Evolutionary conservation across 2,329 filamentous ascomycete genomes (phyloP).

Genomic region (Phyllosticta capitalensis): DNA sequence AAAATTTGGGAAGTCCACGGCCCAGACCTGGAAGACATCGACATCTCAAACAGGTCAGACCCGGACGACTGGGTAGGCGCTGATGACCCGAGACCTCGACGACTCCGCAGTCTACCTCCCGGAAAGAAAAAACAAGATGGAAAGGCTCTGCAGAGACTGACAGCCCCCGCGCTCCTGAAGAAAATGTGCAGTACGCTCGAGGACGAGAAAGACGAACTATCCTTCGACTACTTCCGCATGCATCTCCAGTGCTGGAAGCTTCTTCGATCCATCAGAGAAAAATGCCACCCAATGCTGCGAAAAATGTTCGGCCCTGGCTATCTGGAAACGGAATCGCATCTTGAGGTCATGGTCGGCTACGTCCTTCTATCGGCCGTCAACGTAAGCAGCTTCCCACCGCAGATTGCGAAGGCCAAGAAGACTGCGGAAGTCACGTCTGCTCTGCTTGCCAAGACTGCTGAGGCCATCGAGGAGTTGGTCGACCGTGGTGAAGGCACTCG

Average conservation of each 20-base stretch:
- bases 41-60: too few species aligned
- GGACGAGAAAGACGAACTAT: slow-evolving; percentile 28
- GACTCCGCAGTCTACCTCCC: too few species aligned
- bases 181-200: slow-evolving; percentile 27
- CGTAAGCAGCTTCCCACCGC: too few species aligned
- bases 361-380: slow-evolving; percentile 26
- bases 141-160: slow-evolving; percentile 5
- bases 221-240: slow-evolving; percentile 34
- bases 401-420: too few species aligned
- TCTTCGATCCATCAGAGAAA: slow-evolving; percentile 25
- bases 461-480: too few species aligned
- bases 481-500: too few species aligned
- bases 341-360: slow-evolving; percentile 34
- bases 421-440: too few species aligned
- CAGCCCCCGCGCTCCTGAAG: slow-evolving; percentile 21
- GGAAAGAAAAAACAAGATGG: too few species aligned
- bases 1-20: too few species aligned
- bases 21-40: slow-evolving; percentile 7
- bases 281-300: slow-evolving; percentile 23
- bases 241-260: slow-evolving; percentile 34
- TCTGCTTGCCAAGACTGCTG: too few species aligned
- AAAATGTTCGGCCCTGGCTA: slow-evolving; percentile 28
- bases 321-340: slow-evolving; percentile 29
- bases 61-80: too few species aligned
- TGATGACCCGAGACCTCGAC: too few species aligned